Evolutionary conservation across 2,329 filamentous ascomycete genomes (phyloP).

Genomic region (Metarhizium brunneum): DNA sequence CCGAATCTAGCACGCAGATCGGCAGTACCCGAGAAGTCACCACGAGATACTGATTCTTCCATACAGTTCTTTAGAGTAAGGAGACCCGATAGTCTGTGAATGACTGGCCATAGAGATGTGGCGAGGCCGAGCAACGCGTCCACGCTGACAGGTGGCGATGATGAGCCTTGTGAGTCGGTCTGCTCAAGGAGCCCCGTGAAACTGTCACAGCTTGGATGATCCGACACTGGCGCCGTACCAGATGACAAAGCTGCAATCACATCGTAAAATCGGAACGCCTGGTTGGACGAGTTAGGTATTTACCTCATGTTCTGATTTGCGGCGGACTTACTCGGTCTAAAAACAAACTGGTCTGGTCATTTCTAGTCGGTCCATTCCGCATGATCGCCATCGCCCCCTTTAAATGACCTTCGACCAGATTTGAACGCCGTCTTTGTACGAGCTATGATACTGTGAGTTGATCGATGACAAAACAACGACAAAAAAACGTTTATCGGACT

Average conservation of each 20-base stretch:
- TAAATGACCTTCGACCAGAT: constrained; percentile 51
- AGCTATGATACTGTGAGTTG: constrained; percentile 29
- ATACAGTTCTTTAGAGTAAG: constrained; percentile 43
- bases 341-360: constrained; percentile 45
- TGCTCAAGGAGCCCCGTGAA: constrained; percentile 38
- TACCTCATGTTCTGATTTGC: not conserved
- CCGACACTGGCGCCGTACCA: constrained; percentile 46
- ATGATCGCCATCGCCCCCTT: constrained; percentile 55
- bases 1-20: constrained; percentile 41
- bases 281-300: not conserved
- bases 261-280: constrained; percentile 59
- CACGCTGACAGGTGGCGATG: constrained; percentile 41
- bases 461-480: not conserved
- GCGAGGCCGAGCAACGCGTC: constrained; percentile 53
- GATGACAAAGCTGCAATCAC: constrained; percentile 55
- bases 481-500: constrained; percentile 17
- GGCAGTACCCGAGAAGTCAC: constrained; percentile 33
- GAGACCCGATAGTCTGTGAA: constrained; percentile 50
- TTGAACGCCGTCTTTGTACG: constrained; percentile 49
- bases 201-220: constrained; percentile 35
- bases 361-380: constrained; percentile 33
- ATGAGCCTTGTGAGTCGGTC: constrained; percentile 32
- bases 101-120: constrained; percentile 53
- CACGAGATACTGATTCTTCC: constrained; percentile 31
- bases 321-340: constrained; percentile 42